A percentile compares a stretch with the other conserved stretches of the same genome.
These are phyloP conservation scores for Terfezia boudieri DNA, from an alignment of 495 filamentous ascomycete species.

Conservation along the genomic window DNA sequence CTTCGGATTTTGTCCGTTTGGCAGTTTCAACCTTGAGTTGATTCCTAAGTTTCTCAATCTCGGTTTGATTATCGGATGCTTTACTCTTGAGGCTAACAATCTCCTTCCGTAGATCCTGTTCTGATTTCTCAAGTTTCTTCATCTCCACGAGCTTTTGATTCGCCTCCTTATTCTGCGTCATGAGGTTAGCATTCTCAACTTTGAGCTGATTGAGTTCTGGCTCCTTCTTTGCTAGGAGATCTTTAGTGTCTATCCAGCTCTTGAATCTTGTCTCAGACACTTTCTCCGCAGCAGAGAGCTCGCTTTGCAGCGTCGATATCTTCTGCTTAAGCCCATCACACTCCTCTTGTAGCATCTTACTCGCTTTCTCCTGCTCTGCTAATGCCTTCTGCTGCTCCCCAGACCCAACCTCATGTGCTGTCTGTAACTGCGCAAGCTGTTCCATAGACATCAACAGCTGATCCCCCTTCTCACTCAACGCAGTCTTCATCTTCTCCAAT, in stretches of 20 bases:
- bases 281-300: conserved; percentile 67
- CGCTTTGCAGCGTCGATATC: conserved; percentile 47
- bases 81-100: conserved; percentile 43
- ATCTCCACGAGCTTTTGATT: conserved; percentile 43
- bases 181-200: conserved; percentile 50
- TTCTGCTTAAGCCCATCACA: conserved; percentile 54
- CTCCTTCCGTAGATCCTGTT: conserved; percentile 59
- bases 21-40: conserved; percentile 54
- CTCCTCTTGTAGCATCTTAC: conserved; percentile 35
- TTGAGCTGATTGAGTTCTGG: conserved; percentile 59
- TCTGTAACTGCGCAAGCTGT: conserved; percentile 39
- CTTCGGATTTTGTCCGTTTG: conserved; percentile 49
- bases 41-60: conserved; percentile 53
- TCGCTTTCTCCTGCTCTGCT: conserved; percentile 30
- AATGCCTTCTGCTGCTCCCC: conserved; percentile 20
- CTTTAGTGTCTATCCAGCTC: conserved; percentile 56
- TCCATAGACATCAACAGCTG: not conserved
- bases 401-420: conserved; percentile 28
- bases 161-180: conserved; percentile 47
- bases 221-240: conserved; percentile 61
- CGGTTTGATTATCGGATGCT: conserved; percentile 45
- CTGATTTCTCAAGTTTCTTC: conserved; percentile 49
- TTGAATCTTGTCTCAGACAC: conserved; percentile 71
- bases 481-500: conserved; percentile 12
- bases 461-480: conserved; percentile 3